Base-by-base conservation (phyloP, 352 stramenopile species). In the Plasmopara halstedii region DNA sequence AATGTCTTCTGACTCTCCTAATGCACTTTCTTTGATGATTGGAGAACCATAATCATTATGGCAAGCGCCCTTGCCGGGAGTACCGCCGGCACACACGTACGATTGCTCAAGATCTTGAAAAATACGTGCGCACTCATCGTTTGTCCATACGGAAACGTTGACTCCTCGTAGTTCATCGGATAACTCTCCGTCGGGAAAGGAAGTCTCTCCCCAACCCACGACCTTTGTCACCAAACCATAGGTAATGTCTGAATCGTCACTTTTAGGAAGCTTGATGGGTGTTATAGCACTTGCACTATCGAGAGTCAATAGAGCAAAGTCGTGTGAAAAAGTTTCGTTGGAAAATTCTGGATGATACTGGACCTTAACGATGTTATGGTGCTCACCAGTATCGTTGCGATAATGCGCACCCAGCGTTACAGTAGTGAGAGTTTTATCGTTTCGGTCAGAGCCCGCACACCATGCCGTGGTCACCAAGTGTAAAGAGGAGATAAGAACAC, bases 31-130 rank as follows among this genome's bases (percentile, higher is more conserved):
- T 20, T 58, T 47, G 18, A 64, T 68, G 13, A 81, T 42, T 4
- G 71, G 68, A 10, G 66, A 68, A 18, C 71, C 71, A 5, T 63
- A 71, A 56, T 81, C 68, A 34, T 58, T 62, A 27, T 70, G 47
- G 58, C 71, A 83, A 20, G 71, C 62, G 43, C 81, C 50, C 14
- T 45, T 49, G 13, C 37, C 37, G n/a, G 17, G 22, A 5, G 53
- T 26, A 2, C 72, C 61, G 13, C 68, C 69, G 20, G 69, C 67
- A 42, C 66, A 84, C 8, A 79, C 18, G 50, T 73, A 73, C 15
- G 63, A 56, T 19, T 36, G 20, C 29, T 71, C 53, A 0, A 71
- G 26, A 27, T 27, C 23, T 3, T 17, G 13, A 5, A 62, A 53
- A 9, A 64, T 23, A 6, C 36, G 21, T 0, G 46, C 48, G 18